Evolutionary conservation across 1,284 basidiomycete genomes (phyloP).

Genomic region (Phellopilus nigrolimitatus): DNA sequence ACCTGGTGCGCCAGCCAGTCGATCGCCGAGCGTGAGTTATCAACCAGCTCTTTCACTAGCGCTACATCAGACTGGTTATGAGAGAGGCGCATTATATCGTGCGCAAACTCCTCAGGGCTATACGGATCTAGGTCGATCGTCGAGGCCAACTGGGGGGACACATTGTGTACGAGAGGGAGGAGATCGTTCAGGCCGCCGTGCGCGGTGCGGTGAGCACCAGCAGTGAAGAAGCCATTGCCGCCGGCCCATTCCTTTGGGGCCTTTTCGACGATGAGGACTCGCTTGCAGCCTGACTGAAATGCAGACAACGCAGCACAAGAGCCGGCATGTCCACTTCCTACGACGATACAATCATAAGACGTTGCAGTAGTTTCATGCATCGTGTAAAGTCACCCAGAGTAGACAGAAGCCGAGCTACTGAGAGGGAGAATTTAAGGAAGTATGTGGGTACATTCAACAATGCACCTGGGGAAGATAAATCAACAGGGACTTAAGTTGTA

Average conservation of each 20-base stretch:
- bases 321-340: slow-evolving; percentile 67
- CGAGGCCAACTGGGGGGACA: slow-evolving; percentile 36
- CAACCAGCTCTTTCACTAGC: slow-evolving; percentile 51
- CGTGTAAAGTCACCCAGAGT: too few species aligned
- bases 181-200: slow-evolving; percentile 56
- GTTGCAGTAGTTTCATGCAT: too few species aligned
- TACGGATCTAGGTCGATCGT: slow-evolving; percentile 57
- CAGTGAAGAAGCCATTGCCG: slow-evolving; percentile 69
- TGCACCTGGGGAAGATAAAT: too few species aligned
- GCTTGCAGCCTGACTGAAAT: slow-evolving; percentile 49
- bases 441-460: too few species aligned
- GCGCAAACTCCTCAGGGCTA: slow-evolving; percentile 47
- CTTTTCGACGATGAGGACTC: slow-evolving; percentile 62
- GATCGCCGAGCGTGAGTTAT: slow-evolving; percentile 48
- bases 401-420: too few species aligned
- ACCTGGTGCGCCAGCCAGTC: slow-evolving; percentile 50
- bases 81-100: slow-evolving; percentile 57
- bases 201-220: slow-evolving; percentile 58
- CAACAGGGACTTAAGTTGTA: too few species aligned
- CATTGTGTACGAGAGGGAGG: slow-evolving; percentile 48
- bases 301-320: slow-evolving; percentile 61
- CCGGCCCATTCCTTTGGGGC: slow-evolving; percentile 66
- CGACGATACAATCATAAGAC: slow-evolving; percentile 47
- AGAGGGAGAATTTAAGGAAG: too few species aligned
- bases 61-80: slow-evolving; percentile 41